These are phyloP conservation scores for Tremella mesenterica DNA, from an alignment of 768 basidiomycete genomes.

Conservation along the genomic window DNA sequence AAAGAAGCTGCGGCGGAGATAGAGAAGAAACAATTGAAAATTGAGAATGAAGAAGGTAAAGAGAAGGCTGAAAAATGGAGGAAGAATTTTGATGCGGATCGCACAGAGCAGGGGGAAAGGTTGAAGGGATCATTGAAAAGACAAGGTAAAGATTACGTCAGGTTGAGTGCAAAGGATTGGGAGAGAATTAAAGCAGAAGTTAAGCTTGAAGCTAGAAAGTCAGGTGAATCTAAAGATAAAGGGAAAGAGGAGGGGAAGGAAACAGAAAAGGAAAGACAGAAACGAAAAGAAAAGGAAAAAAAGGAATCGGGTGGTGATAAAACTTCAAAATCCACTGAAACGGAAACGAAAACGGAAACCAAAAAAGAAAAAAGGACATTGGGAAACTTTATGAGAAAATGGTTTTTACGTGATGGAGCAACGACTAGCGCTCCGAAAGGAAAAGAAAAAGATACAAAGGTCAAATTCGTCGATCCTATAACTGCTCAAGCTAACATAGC, in stretches of 20 bases:
- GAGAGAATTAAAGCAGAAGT: neutral
- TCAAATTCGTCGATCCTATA: too few species aligned
- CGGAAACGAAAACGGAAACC: too few species aligned
- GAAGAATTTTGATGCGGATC: too few species aligned
- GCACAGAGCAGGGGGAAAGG: neutral
- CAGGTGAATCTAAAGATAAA: neutral
- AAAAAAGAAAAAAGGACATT: neutral
- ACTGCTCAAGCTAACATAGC: too few species aligned
- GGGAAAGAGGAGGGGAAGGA: neutral
- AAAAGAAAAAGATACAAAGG: neutral
- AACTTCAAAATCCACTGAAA: too few species aligned
- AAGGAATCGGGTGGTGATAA: too few species aligned
- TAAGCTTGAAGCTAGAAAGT: neutral
- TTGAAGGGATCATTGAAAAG: neutral
- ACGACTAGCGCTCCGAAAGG: neutral
- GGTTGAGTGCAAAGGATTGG: neutral
- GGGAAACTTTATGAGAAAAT: neutral
- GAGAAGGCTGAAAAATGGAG: neutral
- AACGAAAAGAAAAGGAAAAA: neutral
- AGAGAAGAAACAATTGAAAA: neutral
- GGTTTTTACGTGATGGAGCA: neutral
- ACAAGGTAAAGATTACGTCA: neutral
- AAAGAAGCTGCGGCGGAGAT: neutral
- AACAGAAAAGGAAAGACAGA: neutral
- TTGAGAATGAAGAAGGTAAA: too few species aligned